phyloP scores from a whole-genome alignment of 495 filamentous ascomycete genomes.

The Melanomma pulvis-pyrius region DNA sequence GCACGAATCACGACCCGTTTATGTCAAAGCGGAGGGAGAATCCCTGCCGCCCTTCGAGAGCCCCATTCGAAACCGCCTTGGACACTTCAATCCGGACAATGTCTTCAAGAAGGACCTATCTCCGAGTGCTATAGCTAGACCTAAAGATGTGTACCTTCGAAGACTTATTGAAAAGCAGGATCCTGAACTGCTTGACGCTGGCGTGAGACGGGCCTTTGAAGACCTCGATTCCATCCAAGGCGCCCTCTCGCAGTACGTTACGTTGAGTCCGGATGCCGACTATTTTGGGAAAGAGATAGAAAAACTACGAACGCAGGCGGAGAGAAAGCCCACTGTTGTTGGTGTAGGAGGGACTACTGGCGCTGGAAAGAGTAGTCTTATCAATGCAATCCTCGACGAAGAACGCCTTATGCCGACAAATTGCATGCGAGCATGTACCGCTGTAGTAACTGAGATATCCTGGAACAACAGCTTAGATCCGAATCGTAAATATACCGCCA shows the following conservation, averaged over 20 bases:
- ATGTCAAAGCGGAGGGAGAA: background rate
- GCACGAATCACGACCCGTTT: background rate
- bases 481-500: constrained; percentile 57
- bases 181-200: constrained; percentile 48
- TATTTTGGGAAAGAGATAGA: constrained; percentile 53
- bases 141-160: constrained; percentile 37
- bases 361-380: constrained; percentile 42
- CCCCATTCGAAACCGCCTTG: background rate
- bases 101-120: constrained; percentile 15
- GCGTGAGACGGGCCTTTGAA: constrained; percentile 45
- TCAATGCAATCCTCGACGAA: constrained; percentile 44
- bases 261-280: constrained; percentile 39
- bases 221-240: constrained; percentile 6
- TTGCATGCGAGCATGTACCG: constrained; percentile 68
- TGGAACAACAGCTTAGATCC: constrained; percentile 58
- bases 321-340: constrained; percentile 37
- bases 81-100: constrained; percentile 11
- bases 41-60: background rate
- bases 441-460: constrained; percentile 66
- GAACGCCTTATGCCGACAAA: constrained; percentile 57
- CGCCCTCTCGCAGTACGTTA: constrained; percentile 43
- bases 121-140: constrained; percentile 1
- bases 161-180: constrained; percentile 44
- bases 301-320: constrained; percentile 46
- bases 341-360: constrained; percentile 45